These are phyloP conservation scores for Barbatosphaeria neglecta DNA, from an alignment of 495 filamentous ascomycete genomes.

Conservation along the genomic window DNA sequence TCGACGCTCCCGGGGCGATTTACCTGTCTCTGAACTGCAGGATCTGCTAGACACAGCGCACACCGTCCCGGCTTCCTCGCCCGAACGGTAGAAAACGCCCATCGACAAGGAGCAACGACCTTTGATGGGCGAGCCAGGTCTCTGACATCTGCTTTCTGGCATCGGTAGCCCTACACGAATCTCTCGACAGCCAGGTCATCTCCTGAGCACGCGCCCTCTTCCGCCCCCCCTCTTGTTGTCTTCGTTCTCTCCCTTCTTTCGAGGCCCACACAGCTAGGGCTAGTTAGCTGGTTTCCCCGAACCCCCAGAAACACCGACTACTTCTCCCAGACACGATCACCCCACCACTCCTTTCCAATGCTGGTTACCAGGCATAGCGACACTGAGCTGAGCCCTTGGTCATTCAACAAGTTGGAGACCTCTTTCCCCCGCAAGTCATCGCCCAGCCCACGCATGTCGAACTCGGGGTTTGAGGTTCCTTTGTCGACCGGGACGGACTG, in stretches of 20 bases:
- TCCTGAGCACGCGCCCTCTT: too few relatives aligned
- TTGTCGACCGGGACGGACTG: constrained; percentile 47
- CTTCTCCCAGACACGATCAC: constrained; percentile 4
- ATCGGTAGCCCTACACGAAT: too few relatives aligned
- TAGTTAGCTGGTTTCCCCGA: constrained; percentile 3
- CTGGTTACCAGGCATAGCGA: constrained; percentile 47
- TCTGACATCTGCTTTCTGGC: constrained; percentile 9
- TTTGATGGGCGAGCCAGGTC: constrained; percentile 8
- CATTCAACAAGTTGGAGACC: constrained; percentile 44
- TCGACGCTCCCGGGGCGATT: constrained; percentile 2
- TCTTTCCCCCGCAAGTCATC: constrained; percentile 33
- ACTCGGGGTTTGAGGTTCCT: constrained; percentile 35
- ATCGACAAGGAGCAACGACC: constrained; percentile 8
- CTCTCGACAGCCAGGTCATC: too few relatives aligned
- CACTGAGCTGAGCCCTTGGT: constrained; percentile 47
- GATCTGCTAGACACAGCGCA: constrained; percentile 17
- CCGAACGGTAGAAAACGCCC: constrained; percentile 9
- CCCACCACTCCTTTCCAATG: constrained; percentile 37
- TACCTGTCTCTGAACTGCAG: constrained; percentile 7
- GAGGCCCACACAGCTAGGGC: constrained; percentile 7
- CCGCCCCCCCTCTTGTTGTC: too few relatives aligned
- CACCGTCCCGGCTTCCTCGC: constrained; percentile 8
- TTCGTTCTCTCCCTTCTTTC: constrained; percentile 1
- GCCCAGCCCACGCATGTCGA: constrained; percentile 48
- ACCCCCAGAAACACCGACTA: constrained; percentile 1